These are phyloP conservation scores for Emmonsia crescens DNA, from an alignment of 2,329 filamentous ascomycete genomes.

Conservation along the genomic window DNA sequence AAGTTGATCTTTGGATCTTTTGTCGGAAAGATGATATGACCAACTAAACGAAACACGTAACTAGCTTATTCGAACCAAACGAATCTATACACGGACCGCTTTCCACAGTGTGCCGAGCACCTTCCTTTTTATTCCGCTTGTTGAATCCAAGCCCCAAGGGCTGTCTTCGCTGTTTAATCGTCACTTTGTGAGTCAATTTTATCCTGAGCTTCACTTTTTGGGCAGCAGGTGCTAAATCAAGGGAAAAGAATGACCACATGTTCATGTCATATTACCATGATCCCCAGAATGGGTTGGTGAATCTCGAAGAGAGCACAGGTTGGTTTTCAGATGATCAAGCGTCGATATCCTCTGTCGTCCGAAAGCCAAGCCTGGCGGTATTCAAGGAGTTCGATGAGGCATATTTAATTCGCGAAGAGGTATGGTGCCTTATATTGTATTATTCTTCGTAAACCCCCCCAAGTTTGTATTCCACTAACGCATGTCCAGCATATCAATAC, in stretches of 20 bases:
- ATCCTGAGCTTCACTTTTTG: not conserved
- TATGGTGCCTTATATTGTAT: not conserved
- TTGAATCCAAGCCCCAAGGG: constrained; percentile 32
- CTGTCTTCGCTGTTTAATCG: constrained; percentile 26
- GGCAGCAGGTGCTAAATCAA: not conserved
- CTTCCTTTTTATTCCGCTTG: constrained; percentile 71
- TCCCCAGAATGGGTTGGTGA: constrained; percentile 58
- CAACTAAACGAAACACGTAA: constrained; percentile 25
- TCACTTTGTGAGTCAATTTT: constrained; percentile 28
- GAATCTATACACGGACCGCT: constrained; percentile 64
- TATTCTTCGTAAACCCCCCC: not conserved
- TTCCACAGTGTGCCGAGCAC: constrained; percentile 63
- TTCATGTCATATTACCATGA: constrained; percentile 82
- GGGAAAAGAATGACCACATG: constrained; percentile 60
- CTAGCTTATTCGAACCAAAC: constrained; percentile 67
- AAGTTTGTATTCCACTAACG: not conserved
- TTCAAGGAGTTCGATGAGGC: not conserved
- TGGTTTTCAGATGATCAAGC: constrained; percentile 26
- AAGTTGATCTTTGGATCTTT: constrained; percentile 4
- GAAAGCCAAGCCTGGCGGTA: constrained; percentile 14
- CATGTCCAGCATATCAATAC: constrained; percentile 39
- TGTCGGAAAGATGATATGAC: not conserved
- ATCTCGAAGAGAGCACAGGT: constrained; percentile 54
- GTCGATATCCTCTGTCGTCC: constrained; percentile 30
- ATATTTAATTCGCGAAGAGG: constrained; percentile 4